Base-by-base conservation (phyloP, 225 moss, liverwort and hornwort species). In the Sphagnum contortum region DNA sequence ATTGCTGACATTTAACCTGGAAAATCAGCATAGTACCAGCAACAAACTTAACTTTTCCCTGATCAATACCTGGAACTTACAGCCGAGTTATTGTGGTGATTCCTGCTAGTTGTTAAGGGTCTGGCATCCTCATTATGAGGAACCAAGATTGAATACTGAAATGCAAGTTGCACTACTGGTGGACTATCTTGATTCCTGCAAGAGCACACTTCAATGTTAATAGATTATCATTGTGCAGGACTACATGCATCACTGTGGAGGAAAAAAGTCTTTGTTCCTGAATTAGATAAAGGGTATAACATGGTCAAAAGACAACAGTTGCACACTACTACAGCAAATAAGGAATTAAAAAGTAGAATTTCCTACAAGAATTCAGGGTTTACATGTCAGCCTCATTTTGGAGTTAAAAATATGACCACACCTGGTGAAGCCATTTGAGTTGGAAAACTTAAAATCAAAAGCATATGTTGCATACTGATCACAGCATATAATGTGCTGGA, bases 401-500 rank as follows among this genome's bases (percentile, higher is more conserved):
- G 29, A 0, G 29, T 29, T 29, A 29, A 29, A 29, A 29, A 29
- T 29, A 29, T 29, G 29, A 13, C 47, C 74, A 57, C 74, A 93
- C 96, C 91, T 93, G 74, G 85, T 74, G 54, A 98, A 84, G 47
- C 93, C 91, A 66, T 77, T 74, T 46, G 89, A 61, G 51, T 72
- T 50, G 60, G 79, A 69, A 72, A 98, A 98, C 77, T 98, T 93
- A 81, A 93, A 98, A 77, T 98, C 93, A 63, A 93, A 66, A 55
- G 87, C 93, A 71, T 91, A 98, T 3, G 98, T 91, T 61, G 93
- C 89, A 76, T 77, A 98, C 60, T 89, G 91, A 67, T 98, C 93
- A 69, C 98, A 98, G 75, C 98, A 93, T 55, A 93, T 93, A 45
- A 98, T 98, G 63, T 91, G 98, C 67, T 89, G 91, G 72, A 98